These are phyloP conservation scores for Sindora glabra DNA, from an alignment of 306 rosid species.

Conservation along the genomic window DNA sequence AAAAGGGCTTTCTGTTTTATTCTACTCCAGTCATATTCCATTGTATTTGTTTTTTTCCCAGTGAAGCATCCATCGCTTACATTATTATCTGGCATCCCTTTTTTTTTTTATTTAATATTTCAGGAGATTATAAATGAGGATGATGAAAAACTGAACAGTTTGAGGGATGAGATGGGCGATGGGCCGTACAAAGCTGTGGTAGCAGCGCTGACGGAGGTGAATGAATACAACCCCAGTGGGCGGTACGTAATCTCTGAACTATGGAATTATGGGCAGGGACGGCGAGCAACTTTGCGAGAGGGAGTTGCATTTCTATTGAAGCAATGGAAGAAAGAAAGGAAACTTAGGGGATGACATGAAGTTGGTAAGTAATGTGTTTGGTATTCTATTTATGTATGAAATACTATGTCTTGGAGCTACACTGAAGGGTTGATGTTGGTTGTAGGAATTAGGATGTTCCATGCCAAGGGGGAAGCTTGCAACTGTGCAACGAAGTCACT, in stretches of 20 bases:
- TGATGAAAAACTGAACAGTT: conserved; percentile 41
- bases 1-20: background rate
- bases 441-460: conserved; percentile 1
- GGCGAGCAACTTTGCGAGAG: conserved; percentile 35
- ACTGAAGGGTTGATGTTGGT: conserved; percentile 13
- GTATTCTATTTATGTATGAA: background rate
- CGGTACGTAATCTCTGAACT: conserved; percentile 40
- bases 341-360: conserved; percentile 19
- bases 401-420: background rate
- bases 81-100: conserved; percentile 5
- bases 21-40: background rate
- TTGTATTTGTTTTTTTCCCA: conserved; percentile 9
- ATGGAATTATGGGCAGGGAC: conserved; percentile 43
- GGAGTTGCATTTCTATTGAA: conserved; percentile 33
- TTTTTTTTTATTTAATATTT: conserved; percentile 11
- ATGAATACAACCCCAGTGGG: conserved; percentile 56
- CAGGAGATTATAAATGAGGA: conserved; percentile 48
- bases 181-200: conserved; percentile 35
- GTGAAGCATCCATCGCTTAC: background rate
- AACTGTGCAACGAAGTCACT: too few relatives aligned
- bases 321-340: conserved; percentile 29
- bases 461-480: conserved; percentile 11
- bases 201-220: conserved; percentile 44
- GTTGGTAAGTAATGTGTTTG: background rate
- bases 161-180: conserved; percentile 35